Percentiles rank a stretch among this genome's conserved stretches.
Conservation (phyloP, 805 yeast genomes). For the Monosporozyma siamensis region DNA sequence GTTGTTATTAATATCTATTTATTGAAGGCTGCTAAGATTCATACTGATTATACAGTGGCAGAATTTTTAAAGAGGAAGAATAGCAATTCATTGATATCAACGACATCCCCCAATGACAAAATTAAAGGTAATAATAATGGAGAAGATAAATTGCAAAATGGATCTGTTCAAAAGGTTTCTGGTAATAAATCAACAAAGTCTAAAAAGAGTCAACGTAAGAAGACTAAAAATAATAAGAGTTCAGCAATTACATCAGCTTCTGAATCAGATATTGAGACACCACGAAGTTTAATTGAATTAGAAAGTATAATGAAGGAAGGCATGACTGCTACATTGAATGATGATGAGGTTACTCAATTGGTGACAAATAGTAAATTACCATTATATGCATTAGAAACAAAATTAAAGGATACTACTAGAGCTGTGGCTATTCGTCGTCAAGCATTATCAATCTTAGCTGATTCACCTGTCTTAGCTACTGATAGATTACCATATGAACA, state of each 20-base stretch:
- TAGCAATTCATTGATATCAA: neutral
- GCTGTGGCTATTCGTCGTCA: constrained; percentile 92
- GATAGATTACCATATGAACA: constrained; percentile 66
- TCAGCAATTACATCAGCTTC: neutral
- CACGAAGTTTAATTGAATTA: constrained; percentile 56
- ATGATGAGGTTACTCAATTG: constrained; percentile 67
- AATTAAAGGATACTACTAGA: constrained; percentile 76
- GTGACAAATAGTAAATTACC: constrained; percentile 76
- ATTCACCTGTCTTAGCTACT: constrained; percentile 73
- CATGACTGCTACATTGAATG: constrained; percentile 49
- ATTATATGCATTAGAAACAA: constrained; percentile 88
- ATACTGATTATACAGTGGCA: constrained; percentile 36
- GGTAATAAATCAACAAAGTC: neutral
- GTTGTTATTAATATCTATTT: constrained; percentile 76
- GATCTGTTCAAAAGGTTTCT: too few relatives aligned
- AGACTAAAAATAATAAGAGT: constrained; percentile 2
- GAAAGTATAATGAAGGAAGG: constrained; percentile 63
- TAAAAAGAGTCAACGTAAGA: neutral
- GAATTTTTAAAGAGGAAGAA: constrained; percentile 11
- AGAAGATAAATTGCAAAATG: too few relatives aligned
- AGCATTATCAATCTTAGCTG: constrained; percentile 73
- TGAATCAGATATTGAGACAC: neutral
- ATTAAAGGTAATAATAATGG: too few relatives aligned
- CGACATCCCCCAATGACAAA: neutral
- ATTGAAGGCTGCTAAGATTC: constrained; percentile 74